Evolutionary conservation across 495 filamentous ascomycete species (phyloP).

Genomic region (Parathielavia hyrcaniae): DNA sequence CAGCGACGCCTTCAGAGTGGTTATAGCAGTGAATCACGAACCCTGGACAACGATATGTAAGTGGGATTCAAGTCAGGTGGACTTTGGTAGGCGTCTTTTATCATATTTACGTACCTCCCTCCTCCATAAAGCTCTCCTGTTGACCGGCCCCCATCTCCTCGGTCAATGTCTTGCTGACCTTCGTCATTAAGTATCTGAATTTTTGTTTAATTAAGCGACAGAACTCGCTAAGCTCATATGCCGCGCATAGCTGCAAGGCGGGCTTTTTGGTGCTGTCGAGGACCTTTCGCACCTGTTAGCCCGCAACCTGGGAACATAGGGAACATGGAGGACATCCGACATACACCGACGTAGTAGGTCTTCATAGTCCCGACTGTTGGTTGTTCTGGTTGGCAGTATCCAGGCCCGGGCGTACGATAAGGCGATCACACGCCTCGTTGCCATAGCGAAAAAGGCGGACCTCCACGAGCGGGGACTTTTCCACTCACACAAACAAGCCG

Average conservation of each 20-base stretch:
- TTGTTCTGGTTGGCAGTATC: not conserved
- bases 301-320: constrained; percentile 1
- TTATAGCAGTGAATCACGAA: constrained; percentile 85
- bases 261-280: constrained; percentile 50
- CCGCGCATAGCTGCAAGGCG: constrained; percentile 71
- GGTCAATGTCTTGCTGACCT: constrained; percentile 65
- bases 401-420: not conserved
- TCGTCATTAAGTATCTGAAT: constrained; percentile 61
- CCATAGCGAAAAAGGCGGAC: not conserved
- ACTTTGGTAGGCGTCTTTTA: not conserved
- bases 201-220: constrained; percentile 70
- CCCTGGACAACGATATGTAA: constrained; percentile 39
- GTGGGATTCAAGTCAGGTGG: not conserved
- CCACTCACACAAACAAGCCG: no score
- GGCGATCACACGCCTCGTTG: not conserved
- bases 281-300: constrained; percentile 22
- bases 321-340: not conserved
- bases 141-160: constrained; percentile 80
- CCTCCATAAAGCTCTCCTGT: constrained; percentile 85
- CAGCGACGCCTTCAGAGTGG: constrained; percentile 78
- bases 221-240: constrained; percentile 73
- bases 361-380: constrained; percentile 62
- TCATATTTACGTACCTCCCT: constrained; percentile 49
- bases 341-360: constrained; percentile 85
- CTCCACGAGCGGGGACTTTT: not conserved